These are phyloP conservation scores for Colletotrichum sp. DNA, from an alignment of 2,329 filamentous ascomycete species.

Conservation along the genomic window DNA sequence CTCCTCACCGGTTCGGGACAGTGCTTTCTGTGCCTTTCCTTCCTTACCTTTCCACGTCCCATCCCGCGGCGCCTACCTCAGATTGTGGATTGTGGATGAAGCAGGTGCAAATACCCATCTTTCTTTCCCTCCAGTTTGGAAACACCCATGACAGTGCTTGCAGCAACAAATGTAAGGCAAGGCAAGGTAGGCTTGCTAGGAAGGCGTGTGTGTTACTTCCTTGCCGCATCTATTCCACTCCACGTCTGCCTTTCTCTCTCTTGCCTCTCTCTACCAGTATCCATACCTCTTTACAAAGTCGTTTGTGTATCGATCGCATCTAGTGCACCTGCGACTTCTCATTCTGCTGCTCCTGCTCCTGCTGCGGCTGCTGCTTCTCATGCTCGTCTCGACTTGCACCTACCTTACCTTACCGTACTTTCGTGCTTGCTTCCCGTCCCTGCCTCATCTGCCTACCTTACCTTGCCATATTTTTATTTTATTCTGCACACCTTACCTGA, in stretches of 20 bases:
- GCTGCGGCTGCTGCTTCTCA: background rate
- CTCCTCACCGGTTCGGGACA: background rate
- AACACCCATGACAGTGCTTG: constrained; percentile 5
- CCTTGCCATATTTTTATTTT: background rate
- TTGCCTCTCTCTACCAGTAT: background rate
- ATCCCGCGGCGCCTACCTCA: background rate
- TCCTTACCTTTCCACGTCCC: background rate
- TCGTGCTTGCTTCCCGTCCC: background rate
- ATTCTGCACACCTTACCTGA: constrained; percentile 7
- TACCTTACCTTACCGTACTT: background rate
- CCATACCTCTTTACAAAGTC: background rate
- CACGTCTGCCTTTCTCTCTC: background rate
- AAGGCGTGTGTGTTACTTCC: background rate
- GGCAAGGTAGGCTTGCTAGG: background rate
- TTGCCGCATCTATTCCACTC: background rate
- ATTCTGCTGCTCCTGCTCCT: background rate
- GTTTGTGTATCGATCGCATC: background rate
- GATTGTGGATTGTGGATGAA: background rate
- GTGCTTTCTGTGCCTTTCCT: background rate
- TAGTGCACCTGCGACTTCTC: background rate
- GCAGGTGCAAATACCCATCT: background rate
- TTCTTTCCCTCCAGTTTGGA: background rate
- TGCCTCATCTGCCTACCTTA: background rate
- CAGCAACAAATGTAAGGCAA: background rate
- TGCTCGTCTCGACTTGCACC: background rate